Evolutionary conservation across 179 eudicot genomes (phyloP), one percentile per base, ranked within the genome.

Genomic region (Heliamphora pulchella): DNA sequence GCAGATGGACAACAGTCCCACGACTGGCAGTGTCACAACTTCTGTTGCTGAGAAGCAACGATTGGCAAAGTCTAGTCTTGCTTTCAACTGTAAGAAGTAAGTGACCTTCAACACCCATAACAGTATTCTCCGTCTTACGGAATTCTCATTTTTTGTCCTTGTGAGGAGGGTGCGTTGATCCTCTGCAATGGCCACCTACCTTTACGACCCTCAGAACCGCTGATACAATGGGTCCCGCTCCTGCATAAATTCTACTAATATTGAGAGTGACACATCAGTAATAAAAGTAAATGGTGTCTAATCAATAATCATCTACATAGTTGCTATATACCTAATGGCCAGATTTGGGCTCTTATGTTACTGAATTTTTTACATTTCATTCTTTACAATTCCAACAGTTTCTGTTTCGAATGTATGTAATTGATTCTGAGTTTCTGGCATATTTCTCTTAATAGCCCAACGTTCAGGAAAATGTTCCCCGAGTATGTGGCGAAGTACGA

Each of bases 11-110:
- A 87, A 79, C 78, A 93, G 94, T 76, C 99, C 99, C 67, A 96
- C 98, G 70, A 94, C 98, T 78, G 99, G 99, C 81, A 96, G 99
- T 54, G 97, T 96, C 71, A 80, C 91, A 39, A 89, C 94, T 68
- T 88, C 98, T 31, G 91, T 86, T 77, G 90, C 85, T 48, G 98
- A 96, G 87, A 96, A 94, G 81, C 92, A 88, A 17, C 86, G 89
- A 80, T 88, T 96, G 78, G 98, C 99, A 51, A 94, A 92, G 84
- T 85, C 94, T 76, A 92, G 97, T 61, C 93, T 96, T 83, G 97
- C 96, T 68, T 94, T 91, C 82, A 96, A 94, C 86, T 92, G 94
- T 83, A 94, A 91, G 80, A 94, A 86, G 98, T 92, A 84, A 90
- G 96, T 82, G n/a, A n/a, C n/a, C n/a, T 18, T n/a, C n/a, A n/a